Base-by-base conservation (phyloP, 2,329 filamentous ascomycete species). In the Fusarium dimerum region DNA sequence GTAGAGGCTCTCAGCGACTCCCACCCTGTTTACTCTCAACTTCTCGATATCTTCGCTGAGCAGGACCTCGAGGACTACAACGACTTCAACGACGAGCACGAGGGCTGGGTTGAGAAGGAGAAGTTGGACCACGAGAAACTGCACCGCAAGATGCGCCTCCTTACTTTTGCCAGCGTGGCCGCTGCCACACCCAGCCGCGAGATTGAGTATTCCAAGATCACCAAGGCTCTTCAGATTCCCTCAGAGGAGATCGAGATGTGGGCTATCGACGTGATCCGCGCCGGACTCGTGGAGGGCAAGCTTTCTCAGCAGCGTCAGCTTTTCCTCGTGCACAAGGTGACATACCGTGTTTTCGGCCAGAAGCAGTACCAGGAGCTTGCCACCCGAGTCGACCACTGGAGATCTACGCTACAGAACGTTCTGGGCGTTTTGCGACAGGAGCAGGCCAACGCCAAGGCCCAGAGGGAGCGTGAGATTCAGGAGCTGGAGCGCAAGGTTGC, bases 341-440 rank as follows among this genome's bases (percentile, higher is more conserved):
- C 92, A 55, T 97, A 97, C 82, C 88, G 94, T 57, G 92, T 97
- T 49, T 99, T 99, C 68, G 91, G 91, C 64, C 91, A 96, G 79
- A 95, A 95, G 82, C 94, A 99, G 79, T 99, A 95, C 92, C 86
- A 89, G 64, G 93, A 99, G 79, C 88, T 99, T 48, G 89, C 91
- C 55, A 90, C 89, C 59, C 84, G 93, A 57, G 79, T 99, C 66
- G 92, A 96, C 76, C 89, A 92, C 72, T 97, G 93, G 93, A 87
- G 89, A 73, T 81, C 84, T 64, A 93, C 90, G 64, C 78, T 97
- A 66, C 82, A 85, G 68, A 85, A 84, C 62, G 92, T 99, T 16
- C 78, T 95, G 63, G 78, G 80, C 50, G 90, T 94, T 43, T 83
- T 97, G 61, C 84, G 87, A 67, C 79, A 84, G 70, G 90, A 96